Percentiles rank a stretch among this genome's conserved stretches.
These are phyloP conservation scores for Malus hybrid DNA, from an alignment of 331 rosid genomes.

Conservation along the genomic window DNA sequence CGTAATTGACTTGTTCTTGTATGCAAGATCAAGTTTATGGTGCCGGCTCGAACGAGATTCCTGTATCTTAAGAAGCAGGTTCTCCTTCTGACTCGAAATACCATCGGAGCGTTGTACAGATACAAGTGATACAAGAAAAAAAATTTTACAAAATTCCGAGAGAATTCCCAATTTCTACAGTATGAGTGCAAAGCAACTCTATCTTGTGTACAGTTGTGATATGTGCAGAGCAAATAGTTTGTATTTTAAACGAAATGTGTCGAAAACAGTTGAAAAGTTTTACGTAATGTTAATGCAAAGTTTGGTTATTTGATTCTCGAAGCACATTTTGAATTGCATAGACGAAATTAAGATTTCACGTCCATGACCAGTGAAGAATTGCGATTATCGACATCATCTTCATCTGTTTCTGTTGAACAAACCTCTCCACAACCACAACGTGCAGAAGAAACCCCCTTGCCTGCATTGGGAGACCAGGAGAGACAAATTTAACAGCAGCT, in stretches of 20 bases:
- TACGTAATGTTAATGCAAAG: neutral
- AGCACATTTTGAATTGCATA: neutral
- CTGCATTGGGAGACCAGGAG: constrained; percentile 8
- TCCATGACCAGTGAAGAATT: neutral
- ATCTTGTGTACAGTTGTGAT: neutral
- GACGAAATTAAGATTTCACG: neutral
- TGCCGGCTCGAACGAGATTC: neutral
- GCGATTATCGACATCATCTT: neutral
- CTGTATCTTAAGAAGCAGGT: neutral
- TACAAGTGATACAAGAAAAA: neutral
- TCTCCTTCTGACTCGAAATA: neutral
- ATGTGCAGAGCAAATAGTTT: neutral
- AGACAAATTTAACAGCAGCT: constrained; percentile 20
- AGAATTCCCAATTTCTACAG: too few relatives aligned
- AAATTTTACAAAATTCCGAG: too few relatives aligned
- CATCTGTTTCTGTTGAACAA: neutral
- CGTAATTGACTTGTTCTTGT: neutral
- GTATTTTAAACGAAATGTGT: neutral
- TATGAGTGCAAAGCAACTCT: neutral
- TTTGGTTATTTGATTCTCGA: neutral
- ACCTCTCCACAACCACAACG: constrained; percentile 37
- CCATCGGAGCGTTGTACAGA: neutral
- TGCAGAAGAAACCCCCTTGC: constrained; percentile 22
- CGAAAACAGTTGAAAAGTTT: neutral
- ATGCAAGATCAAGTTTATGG: constrained; percentile 3